Conservation (phyloP, 352 stramenopile species). For the Blastocystis sp. region DNA sequence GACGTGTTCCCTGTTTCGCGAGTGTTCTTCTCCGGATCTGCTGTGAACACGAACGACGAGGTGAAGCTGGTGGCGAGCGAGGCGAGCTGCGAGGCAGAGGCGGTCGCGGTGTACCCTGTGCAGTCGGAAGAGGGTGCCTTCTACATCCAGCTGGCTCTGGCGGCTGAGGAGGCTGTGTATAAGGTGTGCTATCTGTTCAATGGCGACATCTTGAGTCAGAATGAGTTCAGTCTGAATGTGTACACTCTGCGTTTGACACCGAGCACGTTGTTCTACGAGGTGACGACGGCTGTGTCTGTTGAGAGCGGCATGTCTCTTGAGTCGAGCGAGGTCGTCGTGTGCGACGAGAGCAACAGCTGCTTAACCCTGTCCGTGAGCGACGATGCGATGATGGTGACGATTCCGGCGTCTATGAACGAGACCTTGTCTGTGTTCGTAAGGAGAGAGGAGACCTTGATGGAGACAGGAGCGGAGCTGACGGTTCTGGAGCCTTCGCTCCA, state of each 20-base stretch:
- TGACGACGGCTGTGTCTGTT: neutral
- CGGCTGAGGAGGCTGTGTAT: neutral
- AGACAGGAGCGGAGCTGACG: neutral
- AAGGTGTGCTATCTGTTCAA: constrained; percentile 52
- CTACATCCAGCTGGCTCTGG: neutral
- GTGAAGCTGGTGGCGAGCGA: constrained; percentile 16
- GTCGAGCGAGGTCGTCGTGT: neutral
- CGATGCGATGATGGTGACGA: neutral
- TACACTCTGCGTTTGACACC: neutral
- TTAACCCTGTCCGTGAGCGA: neutral
- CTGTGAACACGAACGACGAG: neutral
- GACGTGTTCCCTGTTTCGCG: constrained; percentile 32
- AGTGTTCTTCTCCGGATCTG: neutral
- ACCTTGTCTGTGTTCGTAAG: neutral
- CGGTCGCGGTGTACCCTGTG: neutral
- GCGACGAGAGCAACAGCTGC: neutral
- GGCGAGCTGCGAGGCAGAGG: neutral
- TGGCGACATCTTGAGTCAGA: constrained; percentile 42
- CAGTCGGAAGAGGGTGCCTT: neutral
- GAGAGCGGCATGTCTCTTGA: neutral
- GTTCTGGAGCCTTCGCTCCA: neutral
- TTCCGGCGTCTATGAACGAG: neutral
- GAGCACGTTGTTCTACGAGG: neutral
- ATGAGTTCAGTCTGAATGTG: constrained; percentile 9
- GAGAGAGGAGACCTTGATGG: neutral